Base-by-base conservation (phyloP, 1,284 basidiomycete species). In the Abortiporus biennis region DNA sequence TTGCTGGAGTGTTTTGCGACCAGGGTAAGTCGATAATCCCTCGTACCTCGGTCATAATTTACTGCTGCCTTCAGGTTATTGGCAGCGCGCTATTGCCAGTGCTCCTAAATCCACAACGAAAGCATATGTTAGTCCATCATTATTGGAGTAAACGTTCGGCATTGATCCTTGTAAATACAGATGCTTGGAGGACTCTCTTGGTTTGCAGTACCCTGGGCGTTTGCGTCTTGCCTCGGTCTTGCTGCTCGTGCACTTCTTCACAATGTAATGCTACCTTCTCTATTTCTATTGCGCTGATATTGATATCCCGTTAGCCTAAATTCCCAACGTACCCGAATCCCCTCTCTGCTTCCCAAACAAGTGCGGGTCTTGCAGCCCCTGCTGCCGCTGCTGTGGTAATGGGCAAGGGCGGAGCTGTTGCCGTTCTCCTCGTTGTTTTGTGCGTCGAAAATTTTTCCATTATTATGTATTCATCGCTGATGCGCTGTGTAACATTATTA, bases 141-240 rank as follows among this genome's bases (percentile, higher is more conserved):
- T 9, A 13, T 15, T n/a, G n/a, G 22, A 12, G 20, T 15, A 31
- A 23, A 11, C 11, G 9, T n/a, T n/a, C 11, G 3, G 32, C 13
- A 21, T 9, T 8, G 13, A 23, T 36, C 35, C 44, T 3, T 36
- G 5, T 17, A 23, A n/a, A 29, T 27, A 20, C 40, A 72, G 69
- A 73, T 80, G 64, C 63, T 80, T 11, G 79, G 78, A 8, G 78
- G 76, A 4, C 52, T 76, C 17, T 76, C 76, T 0, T 81, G 79
- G 78, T 79, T 79, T 44, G 72, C 75, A 3, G 71, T 80, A 3
- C 78, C 78, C 3, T 76, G 74, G 58, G 66, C 70, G 0, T 78
- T 78, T 49, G 76, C 72, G 2, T 76, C 76, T 21, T 73, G 72
- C 41, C 62, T 80, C 40, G 78, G 78, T 5, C 61, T 80, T 4